Percentiles rank a stretch among this genome's conserved stretches.
Evolutionary conservation across 2,329 filamentous ascomycete species (phyloP).

Genomic region (Aspergillus sp.): DNA sequence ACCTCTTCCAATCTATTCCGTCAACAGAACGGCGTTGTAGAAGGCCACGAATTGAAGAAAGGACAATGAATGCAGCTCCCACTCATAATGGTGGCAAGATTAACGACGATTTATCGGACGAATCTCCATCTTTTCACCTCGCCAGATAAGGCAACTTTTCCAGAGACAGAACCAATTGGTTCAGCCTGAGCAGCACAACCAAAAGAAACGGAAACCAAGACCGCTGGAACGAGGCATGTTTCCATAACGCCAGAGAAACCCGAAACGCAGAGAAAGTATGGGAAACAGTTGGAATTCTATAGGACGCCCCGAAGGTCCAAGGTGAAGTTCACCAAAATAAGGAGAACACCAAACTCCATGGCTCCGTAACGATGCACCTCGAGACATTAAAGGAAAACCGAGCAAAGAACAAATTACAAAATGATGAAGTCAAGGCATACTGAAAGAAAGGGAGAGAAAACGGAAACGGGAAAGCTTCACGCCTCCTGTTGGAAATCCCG

Average conservation of each 20-base stretch:
- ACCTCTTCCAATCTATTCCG: too few species aligned
- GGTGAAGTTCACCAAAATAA: not conserved
- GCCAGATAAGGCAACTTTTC: too few species aligned
- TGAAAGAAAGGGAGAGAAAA: not conserved
- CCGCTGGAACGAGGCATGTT: too few species aligned
- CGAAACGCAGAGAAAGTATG: not conserved
- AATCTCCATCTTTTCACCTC: not conserved
- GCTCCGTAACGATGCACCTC: slow-evolving; percentile 3
- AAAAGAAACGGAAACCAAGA: too few species aligned
- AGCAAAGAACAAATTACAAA: too few species aligned
- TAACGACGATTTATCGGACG: not conserved
- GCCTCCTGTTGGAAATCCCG: not conserved
- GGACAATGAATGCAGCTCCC: not conserved
- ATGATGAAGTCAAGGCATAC: not conserved
- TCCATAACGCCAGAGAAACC: too few species aligned
- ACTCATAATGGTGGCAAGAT: not conserved
- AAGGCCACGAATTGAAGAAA: not conserved
- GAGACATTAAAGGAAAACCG: too few species aligned
- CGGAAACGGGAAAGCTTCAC: not conserved
- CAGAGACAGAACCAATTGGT: not conserved
- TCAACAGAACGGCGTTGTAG: too few species aligned
- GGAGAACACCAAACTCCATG: not conserved
- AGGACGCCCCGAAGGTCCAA: too few species aligned
- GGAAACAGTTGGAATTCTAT: not conserved
- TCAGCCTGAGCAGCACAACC: too few species aligned